Evolutionary conservation across 805 yeast species (phyloP).

Genomic region (Saccharomycopsis babjevae): DNA sequence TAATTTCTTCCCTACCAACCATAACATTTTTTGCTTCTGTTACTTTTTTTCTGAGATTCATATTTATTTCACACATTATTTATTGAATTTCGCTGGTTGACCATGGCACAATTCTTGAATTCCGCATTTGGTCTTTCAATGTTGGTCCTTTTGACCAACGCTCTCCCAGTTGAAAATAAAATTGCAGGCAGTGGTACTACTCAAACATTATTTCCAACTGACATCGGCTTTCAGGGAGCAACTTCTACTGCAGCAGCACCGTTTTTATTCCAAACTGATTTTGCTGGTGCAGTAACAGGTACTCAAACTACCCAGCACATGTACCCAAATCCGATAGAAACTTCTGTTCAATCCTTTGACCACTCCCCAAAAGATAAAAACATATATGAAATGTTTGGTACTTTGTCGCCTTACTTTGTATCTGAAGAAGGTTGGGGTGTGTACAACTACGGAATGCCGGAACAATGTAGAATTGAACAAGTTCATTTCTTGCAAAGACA

Average conservation of each 20-base stretch:
- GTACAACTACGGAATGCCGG: slow-evolving; percentile 20
- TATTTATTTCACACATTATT: not conserved
- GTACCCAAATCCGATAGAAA: slow-evolving; percentile 19
- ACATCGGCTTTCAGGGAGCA: slow-evolving; percentile 10
- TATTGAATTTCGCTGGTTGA: no score
- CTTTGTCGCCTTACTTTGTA: slow-evolving; percentile 19
- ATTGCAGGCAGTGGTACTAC: not conserved
- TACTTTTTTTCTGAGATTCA: not conserved
- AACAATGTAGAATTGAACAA: slow-evolving; percentile 46
- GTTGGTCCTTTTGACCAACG: not conserved
- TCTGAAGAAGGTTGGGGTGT: slow-evolving; percentile 20
- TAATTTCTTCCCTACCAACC: no score
- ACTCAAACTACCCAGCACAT: slow-evolving; percentile 9
- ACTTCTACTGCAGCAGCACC: slow-evolving; percentile 18
- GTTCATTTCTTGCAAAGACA: slow-evolving; percentile 67
- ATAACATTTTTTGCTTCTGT: not conserved
- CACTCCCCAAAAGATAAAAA: slow-evolving; percentile 15
- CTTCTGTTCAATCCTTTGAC: slow-evolving; percentile 17
- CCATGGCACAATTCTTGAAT: not conserved
- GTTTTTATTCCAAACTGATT: slow-evolving; percentile 12
- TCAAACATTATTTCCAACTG: slow-evolving; percentile 12
- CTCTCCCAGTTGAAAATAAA: slow-evolving; percentile 8
- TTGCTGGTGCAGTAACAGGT: slow-evolving; percentile 16
- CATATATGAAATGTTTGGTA: slow-evolving; percentile 19
- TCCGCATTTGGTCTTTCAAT: not conserved